phyloP scores from a whole-genome alignment of 2,329 filamentous ascomycete genomes.

The Penicillium sp. region DNA sequence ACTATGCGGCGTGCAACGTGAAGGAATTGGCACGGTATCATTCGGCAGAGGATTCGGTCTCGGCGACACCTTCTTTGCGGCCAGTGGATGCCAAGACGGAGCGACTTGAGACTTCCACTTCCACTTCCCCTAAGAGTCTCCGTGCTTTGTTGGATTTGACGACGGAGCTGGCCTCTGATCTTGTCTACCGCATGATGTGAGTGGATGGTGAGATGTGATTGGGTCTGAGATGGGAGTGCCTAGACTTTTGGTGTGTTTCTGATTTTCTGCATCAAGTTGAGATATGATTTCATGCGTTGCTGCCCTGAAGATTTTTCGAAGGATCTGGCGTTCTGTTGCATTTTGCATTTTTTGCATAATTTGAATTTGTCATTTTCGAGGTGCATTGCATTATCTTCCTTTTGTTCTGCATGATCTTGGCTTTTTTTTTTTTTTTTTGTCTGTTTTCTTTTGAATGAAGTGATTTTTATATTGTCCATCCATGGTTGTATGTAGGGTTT shows the following conservation, averaged over 20 bases:
- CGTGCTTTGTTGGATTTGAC: slow-evolving; percentile 39
- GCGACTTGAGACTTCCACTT: slow-evolving; percentile 15
- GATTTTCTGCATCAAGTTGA: slow-evolving; percentile 11
- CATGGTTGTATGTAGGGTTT: background rate
- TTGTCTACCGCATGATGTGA: slow-evolving; percentile 46
- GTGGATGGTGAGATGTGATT: slow-evolving; percentile 7
- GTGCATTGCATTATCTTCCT: slow-evolving; percentile 16
- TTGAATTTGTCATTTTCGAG: slow-evolving; percentile 13
- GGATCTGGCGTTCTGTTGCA: slow-evolving; percentile 7
- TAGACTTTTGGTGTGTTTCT: background rate
- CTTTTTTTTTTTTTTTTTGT: background rate
- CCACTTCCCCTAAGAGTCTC: slow-evolving; percentile 30
- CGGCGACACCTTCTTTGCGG: slow-evolving; percentile 21
- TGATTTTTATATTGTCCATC: background rate
- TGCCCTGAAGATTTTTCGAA: slow-evolving; percentile 1
- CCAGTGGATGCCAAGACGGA: slow-evolving; percentile 22
- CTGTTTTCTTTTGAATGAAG: background rate
- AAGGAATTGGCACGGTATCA: slow-evolving; percentile 40
- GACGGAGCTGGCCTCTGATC: slow-evolving; percentile 43
- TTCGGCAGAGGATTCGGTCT: slow-evolving; percentile 28
- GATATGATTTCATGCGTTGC: slow-evolving; percentile 15
- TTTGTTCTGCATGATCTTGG: slow-evolving; percentile 5
- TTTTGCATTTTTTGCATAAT: slow-evolving; percentile 14
- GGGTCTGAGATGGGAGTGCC: background rate
- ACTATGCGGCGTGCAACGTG: slow-evolving; percentile 44